Evolutionary conservation across 1,284 basidiomycete species (phyloP), one percentile per base, ranked within the genome.

Genomic region (Fistulinella staudtii): DNA sequence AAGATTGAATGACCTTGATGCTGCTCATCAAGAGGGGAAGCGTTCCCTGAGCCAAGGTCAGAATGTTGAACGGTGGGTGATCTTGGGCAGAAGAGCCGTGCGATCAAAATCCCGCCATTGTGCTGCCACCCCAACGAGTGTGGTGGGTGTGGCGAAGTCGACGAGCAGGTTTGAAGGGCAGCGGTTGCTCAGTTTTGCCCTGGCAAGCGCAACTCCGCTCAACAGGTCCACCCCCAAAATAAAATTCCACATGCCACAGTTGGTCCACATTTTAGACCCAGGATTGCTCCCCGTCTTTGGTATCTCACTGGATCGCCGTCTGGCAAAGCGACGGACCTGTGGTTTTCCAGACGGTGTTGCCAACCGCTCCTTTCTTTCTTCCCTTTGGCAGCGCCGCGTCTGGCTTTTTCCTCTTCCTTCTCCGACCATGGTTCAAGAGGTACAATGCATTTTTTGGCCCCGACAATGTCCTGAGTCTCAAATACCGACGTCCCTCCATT

Each of bases 141-240:
- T 28, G 27, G 27, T 13, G 27, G 27, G n/a, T n/a, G n/a, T n/a
- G n/a, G n/a, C n/a, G n/a, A n/a, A 27, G 5, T 29, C 3, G 14
- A 14, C 28, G 7, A 8, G 28, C 28, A 29, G 6, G 7, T 29
- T 29, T n/a, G 33, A 21, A 15, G 31, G 22, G 37, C 9, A 46
- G 23, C 15, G n/a, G 14, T 4, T 8, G 41, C 22, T 39, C 37
- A 47, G 40, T 41, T 28, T 18, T 50, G 22, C 24, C 50, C 33
- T 36, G 31, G 31, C 39, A 21, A 33, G 33, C 30, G 24, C 54
- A 55, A 55, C 54, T 55, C 57, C 54, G 57, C 54, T 58, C 45
- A 28, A 20, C 8, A 42, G 21, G 28, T 29, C 11, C 38, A 39
- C 34, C 30, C 41, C 27, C 42, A 31, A 45, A 53, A 44, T 27